phyloP scores from a whole-genome alignment of 768 basidiomycete genomes.

The Tylopilus sp. region DNA sequence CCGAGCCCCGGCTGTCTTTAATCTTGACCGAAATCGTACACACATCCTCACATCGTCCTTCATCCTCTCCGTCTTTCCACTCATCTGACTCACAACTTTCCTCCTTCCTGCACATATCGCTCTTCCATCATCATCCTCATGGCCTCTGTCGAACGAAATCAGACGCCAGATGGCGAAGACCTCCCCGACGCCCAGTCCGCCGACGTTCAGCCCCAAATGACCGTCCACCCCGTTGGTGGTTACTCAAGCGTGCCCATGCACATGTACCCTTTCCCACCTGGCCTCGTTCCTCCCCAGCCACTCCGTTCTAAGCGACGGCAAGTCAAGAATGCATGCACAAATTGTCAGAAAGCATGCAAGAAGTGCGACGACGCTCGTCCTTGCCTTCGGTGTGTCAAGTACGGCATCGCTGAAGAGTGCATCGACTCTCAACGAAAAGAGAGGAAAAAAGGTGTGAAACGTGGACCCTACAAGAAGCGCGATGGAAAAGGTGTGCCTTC shows the following conservation, averaged over 20 bases:
- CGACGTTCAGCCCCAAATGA: slow-evolving; percentile 45
- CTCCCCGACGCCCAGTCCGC: slow-evolving; percentile 30
- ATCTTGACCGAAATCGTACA: slow-evolving; percentile 32
- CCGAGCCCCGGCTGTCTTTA: slow-evolving; percentile 32
- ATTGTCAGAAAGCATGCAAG: slow-evolving; percentile 89
- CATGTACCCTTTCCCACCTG: slow-evolving; percentile 65
- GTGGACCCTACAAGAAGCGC: slow-evolving; percentile 94
- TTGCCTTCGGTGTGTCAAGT: slow-evolving; percentile 90
- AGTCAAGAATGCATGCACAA: slow-evolving; percentile 90
- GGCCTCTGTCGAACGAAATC: slow-evolving; percentile 39
- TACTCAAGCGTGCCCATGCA: slow-evolving; percentile 59
- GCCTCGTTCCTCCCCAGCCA: slow-evolving; percentile 42
- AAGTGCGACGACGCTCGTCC: slow-evolving; percentile 91
- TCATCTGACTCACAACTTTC: slow-evolving; percentile 22
- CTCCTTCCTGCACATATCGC: slow-evolving; percentile 27
- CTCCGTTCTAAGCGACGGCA: slow-evolving; percentile 77
- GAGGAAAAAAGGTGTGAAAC: slow-evolving; percentile 82
- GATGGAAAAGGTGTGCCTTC: slow-evolving; percentile 75
- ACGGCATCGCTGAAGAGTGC: slow-evolving; percentile 83
- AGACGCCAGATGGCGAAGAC: slow-evolving; percentile 40
- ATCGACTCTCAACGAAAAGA: slow-evolving; percentile 91
- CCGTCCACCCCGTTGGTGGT: slow-evolving; percentile 46
- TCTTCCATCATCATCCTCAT: slow-evolving; percentile 27
- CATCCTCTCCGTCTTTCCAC: slow-evolving; percentile 10
- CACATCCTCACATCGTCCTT: slow-evolving; percentile 20